Evolutionary conservation across 306 rosid genomes (phyloP), one percentile per base, ranked within the genome.

Genomic region (Dalbergia cultrata): DNA sequence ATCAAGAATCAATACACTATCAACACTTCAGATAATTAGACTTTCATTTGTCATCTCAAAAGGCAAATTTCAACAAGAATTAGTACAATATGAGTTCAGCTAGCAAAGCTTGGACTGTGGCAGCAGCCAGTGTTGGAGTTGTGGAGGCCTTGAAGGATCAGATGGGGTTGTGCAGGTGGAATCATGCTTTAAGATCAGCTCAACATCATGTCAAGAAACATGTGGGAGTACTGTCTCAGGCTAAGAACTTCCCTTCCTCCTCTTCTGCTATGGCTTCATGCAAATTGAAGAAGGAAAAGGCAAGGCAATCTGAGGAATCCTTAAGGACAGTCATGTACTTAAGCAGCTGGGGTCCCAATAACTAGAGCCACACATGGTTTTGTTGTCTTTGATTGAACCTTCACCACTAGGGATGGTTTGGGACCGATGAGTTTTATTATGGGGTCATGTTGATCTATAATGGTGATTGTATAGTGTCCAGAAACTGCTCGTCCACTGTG

Each of bases 271-370:
- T 70, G 76, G 61, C 81, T 63, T 84, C 87, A 0, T 18, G 13
- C 21, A 70, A 41, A 52, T 8, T 87, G 22, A 78, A 84, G 65
- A 90, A 87, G 13, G 87, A 84, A 16, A 74, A 83, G 5, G n/a
- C 72, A 18, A 92, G 82, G 52, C 67, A 83, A 4, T 88, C 95
- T 26, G 93, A 92, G 21, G 95, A 90, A 67, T 92, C 95, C 5
- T 67, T 89, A 2, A 89, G 89, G 47, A 86, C 70, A 13, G 90
- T 90, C 53, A 89, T 90, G 95, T 92, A 92, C 82, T 81, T 90
- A 62, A 89, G 93, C 10, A 71, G 86, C 19, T 85, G 88, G 88
- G 79, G 82, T 37, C 84, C 88, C 57, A 77, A 62, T 26, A 31
- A 72, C n/a, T 78, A 83, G 67, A 44, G 45, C 21, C 33, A 22